Conservation (phyloP, 2,329 filamentous ascomycete genomes). For the Curvularia sp. region DNA sequence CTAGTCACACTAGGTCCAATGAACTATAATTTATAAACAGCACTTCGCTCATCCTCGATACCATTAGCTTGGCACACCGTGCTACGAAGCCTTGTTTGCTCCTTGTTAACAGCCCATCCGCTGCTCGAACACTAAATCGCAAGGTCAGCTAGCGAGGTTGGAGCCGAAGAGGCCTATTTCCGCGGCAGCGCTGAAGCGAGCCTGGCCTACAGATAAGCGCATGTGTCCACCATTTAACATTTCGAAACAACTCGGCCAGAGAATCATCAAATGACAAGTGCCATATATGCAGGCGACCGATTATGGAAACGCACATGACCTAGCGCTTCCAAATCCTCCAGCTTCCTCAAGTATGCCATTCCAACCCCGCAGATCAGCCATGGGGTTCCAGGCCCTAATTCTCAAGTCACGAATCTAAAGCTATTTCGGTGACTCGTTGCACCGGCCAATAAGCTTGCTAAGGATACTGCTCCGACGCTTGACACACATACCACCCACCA, state of each 20-base stretch:
- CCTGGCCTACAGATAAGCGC: not conserved
- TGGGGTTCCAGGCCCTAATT: not conserved
- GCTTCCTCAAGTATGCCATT: not conserved
- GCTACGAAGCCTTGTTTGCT: not conserved
- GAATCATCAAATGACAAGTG: not conserved
- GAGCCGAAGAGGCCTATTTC: not conserved
- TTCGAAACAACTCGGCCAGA: not conserved
- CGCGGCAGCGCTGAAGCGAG: not conserved
- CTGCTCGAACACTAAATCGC: not conserved
- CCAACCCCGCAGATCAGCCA: slow-evolving; percentile 1
- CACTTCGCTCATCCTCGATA: not conserved
- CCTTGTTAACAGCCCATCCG: not conserved
- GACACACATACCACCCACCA: not conserved
- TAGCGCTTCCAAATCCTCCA: slow-evolving; percentile 1
- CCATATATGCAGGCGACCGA: not conserved
- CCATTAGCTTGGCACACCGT: not conserved
- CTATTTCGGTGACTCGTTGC: not conserved
- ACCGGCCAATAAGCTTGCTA: slow-evolving; percentile 6
- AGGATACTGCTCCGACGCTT: slow-evolving; percentile 8
- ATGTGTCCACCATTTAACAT: not conserved
- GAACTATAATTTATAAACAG: not conserved
- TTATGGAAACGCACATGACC: not conserved
- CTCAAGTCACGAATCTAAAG: not conserved
- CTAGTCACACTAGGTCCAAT: not conserved
- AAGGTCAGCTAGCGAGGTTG: not conserved